Evolutionary conservation across 352 stramenopile genomes (phyloP).

Genomic region (Globisporangium emineosum): DNA sequence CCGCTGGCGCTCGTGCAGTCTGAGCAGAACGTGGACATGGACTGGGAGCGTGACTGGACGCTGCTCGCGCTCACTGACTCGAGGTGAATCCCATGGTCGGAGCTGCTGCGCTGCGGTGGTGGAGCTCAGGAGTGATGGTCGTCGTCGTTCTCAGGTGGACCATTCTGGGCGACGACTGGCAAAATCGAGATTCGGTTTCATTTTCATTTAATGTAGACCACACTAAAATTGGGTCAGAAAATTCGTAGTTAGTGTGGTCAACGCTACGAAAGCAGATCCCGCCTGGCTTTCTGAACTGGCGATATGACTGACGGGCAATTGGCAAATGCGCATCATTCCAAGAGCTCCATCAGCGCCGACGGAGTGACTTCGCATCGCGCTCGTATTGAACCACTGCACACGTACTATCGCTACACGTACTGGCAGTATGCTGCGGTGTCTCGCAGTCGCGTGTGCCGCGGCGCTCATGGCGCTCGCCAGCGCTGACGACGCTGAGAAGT

Average conservation of each 20-base stretch:
- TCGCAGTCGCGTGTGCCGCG: background rate
- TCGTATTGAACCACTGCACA: background rate
- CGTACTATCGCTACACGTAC: background rate
- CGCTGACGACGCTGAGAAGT: background rate
- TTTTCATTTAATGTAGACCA: background rate
- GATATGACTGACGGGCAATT: background rate
- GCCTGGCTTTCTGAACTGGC: constrained; percentile 1
- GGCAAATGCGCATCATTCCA: background rate
- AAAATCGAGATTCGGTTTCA: background rate
- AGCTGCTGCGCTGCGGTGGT: background rate
- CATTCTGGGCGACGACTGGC: background rate
- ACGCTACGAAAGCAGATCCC: background rate
- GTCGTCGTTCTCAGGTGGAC: background rate
- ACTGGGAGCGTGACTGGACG: background rate
- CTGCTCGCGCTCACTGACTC: background rate
- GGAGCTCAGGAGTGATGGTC: background rate
- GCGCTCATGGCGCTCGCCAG: background rate
- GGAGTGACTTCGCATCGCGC: background rate
- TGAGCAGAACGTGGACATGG: background rate
- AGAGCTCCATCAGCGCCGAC: background rate
- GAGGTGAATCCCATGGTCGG: background rate
- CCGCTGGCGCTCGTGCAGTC: constrained; percentile 2
- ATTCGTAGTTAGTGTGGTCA: background rate
- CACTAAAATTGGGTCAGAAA: background rate
- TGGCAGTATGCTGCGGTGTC: background rate